phyloP scores from a whole-genome alignment of 768 basidiomycete genomes.

The Termitomyces bulborhizus region DNA sequence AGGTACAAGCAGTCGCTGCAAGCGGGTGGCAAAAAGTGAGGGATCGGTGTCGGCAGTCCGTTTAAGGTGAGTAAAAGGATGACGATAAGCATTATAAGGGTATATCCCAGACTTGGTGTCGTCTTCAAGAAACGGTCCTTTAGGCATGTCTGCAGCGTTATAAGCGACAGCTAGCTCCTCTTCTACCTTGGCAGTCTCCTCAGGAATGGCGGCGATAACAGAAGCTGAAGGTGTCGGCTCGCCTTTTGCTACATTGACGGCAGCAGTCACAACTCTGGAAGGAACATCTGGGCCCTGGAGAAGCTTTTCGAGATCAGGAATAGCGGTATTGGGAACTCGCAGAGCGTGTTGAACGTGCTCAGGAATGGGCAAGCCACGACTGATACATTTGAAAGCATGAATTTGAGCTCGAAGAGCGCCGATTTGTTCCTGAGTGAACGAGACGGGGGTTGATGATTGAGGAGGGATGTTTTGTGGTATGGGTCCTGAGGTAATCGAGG shows the following conservation, averaged over 20 bases:
- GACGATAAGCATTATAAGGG: constrained; percentile 85
- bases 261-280: constrained; percentile 64
- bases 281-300: constrained; percentile 54
- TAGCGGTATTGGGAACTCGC: constrained; percentile 53
- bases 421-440: constrained; percentile 74
- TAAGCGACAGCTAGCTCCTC: constrained; percentile 39
- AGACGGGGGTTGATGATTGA: constrained; percentile 66
- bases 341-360: constrained; percentile 67
- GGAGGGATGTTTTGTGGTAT: constrained; percentile 45
- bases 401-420: constrained; percentile 76
- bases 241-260: constrained; percentile 66
- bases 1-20: constrained; percentile 80
- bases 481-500: constrained; percentile 42
- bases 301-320: constrained; percentile 59
- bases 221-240: constrained; percentile 24
- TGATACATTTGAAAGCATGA: constrained; percentile 71
- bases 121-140: constrained; percentile 73
- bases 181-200: constrained; percentile 49
- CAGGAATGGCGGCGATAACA: constrained; percentile 23
- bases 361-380: constrained; percentile 60
- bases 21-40: constrained; percentile 58
- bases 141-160: constrained; percentile 57
- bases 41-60: constrained; percentile 57
- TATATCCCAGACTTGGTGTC: constrained; percentile 77
- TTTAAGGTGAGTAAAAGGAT: constrained; percentile 79